Conservation (phyloP, 2,329 filamentous ascomycete genomes). For the Cyanodermella asteris region DNA sequence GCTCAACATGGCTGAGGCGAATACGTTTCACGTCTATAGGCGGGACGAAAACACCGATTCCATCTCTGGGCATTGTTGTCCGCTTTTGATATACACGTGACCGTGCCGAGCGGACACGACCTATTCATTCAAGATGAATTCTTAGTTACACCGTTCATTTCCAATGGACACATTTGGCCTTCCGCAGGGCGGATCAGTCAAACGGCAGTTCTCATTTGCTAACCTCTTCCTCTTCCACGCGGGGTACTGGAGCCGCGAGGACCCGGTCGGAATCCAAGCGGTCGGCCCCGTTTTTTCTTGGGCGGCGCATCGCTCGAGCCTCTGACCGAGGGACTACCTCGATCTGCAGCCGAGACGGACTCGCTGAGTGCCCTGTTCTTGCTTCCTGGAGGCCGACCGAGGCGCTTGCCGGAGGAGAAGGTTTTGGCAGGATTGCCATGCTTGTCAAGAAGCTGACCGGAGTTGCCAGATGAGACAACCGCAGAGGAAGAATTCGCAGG, state of each 20-base stretch:
- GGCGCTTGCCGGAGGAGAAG: slow-evolving; percentile 6
- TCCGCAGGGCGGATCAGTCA: slow-evolving; percentile 3
- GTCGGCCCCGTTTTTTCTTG: neutral
- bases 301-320: neutral
- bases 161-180: slow-evolving; percentile 6
- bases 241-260: neutral
- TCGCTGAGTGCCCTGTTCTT: slow-evolving; percentile 11
- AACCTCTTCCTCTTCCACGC: neutral
- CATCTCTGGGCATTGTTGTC: slow-evolving; percentile 3
- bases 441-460: neutral
- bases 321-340: too few relatives aligned
- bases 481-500: neutral
- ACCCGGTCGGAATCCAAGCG: neutral
- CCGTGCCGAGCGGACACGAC: too few relatives aligned
- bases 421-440: slow-evolving; percentile 1
- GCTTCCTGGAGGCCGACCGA: slow-evolving; percentile 13
- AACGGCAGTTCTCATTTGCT: neutral
- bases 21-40: too few relatives aligned
- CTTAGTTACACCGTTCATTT: too few relatives aligned
- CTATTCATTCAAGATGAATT: too few relatives aligned
- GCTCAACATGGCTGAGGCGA: too few relatives aligned
- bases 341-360: neutral
- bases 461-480: neutral
- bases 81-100: too few relatives aligned
- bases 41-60: slow-evolving; percentile 6